Evolutionary conservation across 1,284 basidiomycete genomes (phyloP), one percentile per base, ranked within the genome.

Genomic region (Apiotrichum sp.): DNA sequence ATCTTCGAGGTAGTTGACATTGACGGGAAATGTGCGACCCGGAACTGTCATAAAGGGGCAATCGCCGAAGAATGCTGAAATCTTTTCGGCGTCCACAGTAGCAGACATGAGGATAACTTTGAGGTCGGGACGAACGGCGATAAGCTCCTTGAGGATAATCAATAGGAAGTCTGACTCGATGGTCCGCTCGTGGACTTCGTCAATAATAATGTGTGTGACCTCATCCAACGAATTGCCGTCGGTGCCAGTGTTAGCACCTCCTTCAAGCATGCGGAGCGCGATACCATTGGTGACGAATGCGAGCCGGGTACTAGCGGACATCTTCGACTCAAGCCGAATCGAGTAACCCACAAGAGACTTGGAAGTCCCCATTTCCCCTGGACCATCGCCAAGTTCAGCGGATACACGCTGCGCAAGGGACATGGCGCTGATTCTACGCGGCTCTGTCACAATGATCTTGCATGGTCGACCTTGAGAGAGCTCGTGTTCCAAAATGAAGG

Each of bases 91-190:
- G 68, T 99, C 92, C 34, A 98, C 81, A 0, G 96, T 99, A 0
- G 96, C 96, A 31, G 93, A 97, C 96, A 99, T 99, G 53, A 98
- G 82, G 36, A 98, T 84, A 35, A 99, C 84, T 76, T 90, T 95
- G 50, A 99, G 80, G 65, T 95, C 86, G 46, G 85, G 83, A 29
- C 91, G 83, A 61, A 87, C 84, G 52, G 82, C 77, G 46, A 98
- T 74, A 22, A 98, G 78, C n/a, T 89, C 87, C 76, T 93, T 93
- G 55, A 99, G 80, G 8, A 98, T 91, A 67, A 98, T 93, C 29
- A 99, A 80, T 33, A 99, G 80, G 77, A 98, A 99, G 75, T 98
- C 96, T 0, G 91, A 93, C 72, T 99, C 95, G 64, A 99, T 98
- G 3, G 87, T 91, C 11, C 96, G 86, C 77, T 98, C 96, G 70